These are phyloP conservation scores for Gracilaria domingensis DNA, from an alignment of 23 red algal genomes.

Conservation along the genomic window DNA sequence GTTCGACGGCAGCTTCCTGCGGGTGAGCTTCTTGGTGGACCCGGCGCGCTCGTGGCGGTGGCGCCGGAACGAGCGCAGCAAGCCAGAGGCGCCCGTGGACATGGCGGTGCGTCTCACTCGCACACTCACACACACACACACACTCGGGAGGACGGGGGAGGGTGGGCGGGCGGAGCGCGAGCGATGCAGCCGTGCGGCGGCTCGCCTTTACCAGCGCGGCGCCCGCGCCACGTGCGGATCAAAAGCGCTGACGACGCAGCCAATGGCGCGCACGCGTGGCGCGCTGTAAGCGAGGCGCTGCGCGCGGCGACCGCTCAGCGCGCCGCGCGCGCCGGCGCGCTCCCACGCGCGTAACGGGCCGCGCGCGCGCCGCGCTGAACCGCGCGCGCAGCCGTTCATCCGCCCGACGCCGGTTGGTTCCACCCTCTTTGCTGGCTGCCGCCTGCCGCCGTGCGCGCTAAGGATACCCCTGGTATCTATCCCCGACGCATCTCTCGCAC, in stretches of 20 bases:
- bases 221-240: slow-evolving; percentile 34
- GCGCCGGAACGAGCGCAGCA: not conserved
- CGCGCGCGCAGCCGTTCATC: not conserved
- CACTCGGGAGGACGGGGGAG: not conserved
- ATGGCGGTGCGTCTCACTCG: not conserved
- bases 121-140: not conserved
- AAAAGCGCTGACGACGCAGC: not conserved
- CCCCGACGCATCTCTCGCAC: too few species aligned
- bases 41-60: not conserved
- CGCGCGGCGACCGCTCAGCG: not conserved
- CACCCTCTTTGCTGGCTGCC: not conserved
- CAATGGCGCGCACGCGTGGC: not conserved
- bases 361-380: not conserved
- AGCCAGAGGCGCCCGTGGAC: slow-evolving; percentile 1
- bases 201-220: too few species aligned
- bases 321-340: too few species aligned
- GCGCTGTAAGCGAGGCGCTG: not conserved
- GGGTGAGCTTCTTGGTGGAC: not conserved
- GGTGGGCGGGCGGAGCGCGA: not conserved
- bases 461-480: too few species aligned
- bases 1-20: not conserved
- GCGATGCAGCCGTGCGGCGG: not conserved
- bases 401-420: not conserved
- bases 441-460: not conserved
- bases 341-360: slow-evolving; percentile 19